Evolutionary conservation across 306 rosid genomes (phyloP).

Genomic region (Boehmeria nivea): DNA sequence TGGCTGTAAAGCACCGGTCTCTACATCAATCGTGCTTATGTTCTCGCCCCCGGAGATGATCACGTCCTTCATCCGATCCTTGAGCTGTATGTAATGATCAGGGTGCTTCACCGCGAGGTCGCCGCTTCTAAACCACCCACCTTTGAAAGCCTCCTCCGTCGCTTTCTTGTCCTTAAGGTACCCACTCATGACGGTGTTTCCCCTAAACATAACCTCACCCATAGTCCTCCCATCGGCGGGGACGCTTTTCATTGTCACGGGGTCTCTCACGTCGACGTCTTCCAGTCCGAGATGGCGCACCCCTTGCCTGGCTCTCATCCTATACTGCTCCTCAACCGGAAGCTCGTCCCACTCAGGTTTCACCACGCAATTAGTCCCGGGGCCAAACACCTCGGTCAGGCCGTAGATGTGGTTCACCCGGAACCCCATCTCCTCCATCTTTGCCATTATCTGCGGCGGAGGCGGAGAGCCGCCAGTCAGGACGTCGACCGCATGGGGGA

Average conservation of each 20-base stretch:
- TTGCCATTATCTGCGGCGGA: conserved; percentile 52
- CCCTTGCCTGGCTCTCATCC: conserved; percentile 60
- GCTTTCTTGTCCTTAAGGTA: conserved; percentile 57
- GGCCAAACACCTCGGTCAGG: conserved; percentile 77
- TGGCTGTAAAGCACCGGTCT: conserved; percentile 60
- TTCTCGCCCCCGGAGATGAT: conserved; percentile 86
- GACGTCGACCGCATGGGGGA: conserved; percentile 53
- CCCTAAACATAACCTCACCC: conserved; percentile 79
- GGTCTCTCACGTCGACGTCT: conserved; percentile 59
- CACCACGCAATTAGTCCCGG: conserved; percentile 66
- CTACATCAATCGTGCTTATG: conserved; percentile 74
- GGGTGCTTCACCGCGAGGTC: conserved; percentile 73
- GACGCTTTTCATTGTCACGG: conserved; percentile 59
- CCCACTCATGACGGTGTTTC: conserved; percentile 91
- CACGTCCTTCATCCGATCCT: conserved; percentile 73
- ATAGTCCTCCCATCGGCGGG: conserved; percentile 62
- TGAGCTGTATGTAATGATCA: conserved; percentile 67
- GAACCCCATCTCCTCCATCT: conserved; percentile 83
- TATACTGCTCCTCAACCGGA: conserved; percentile 31
- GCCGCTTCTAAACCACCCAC: conserved; percentile 84
- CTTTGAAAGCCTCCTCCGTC: conserved; percentile 59
- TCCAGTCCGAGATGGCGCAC: conserved; percentile 55
- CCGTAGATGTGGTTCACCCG: conserved; percentile 65
- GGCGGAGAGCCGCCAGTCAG: conserved; percentile 79
- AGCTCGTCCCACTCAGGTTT: conserved; percentile 66